Base-by-base conservation (phyloP, 306 rosid species). In the Bauhinia variegata region DNA sequence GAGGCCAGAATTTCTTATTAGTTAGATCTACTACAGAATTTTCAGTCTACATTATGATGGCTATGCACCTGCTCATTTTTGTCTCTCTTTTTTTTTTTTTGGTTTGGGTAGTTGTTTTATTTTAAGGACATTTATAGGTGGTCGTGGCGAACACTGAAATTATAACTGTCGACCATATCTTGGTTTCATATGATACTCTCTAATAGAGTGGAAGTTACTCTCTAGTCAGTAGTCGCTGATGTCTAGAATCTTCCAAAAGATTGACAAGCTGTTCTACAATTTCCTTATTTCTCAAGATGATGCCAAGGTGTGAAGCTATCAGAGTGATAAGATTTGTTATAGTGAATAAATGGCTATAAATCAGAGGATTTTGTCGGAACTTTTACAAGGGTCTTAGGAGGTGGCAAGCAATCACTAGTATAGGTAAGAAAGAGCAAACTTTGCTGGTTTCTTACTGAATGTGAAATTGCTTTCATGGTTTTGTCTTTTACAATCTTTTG, bases 11-110 rank as follows among this genome's bases (percentile, higher is more conserved):
- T 53, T 61, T 59, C 58, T 62, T 57, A 42, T 57, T 71, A 55
- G 46, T 39, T 67, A 74, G 96, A 89, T 86, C 92, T 78, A 70
- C 67, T 13, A 67, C 67, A 51, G 8, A 43, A 8, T 49, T 48
- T 42, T 71, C 49, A 66, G 34, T 71, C 75, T 71, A 30, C 8
- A 36, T 37, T 34, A 4, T 57, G 46, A 57, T 65, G 30, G 30
- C 46, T 69, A 13, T 12, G 13, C 15, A n/a, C n/a, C n/a, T n/a
- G 18, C 31, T 46, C 2, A 17, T 46, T 5, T 46, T 46, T n/a
- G 28, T 23, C 28, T 49, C n/a, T n/a, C 33, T 4, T 9, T n/a
- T 44, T 61, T 49, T 7, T 10, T 42, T 37, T n/a, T n/a, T n/a
- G n/a, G n/a, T n/a, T n/a, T n/a, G n/a, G 2, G 56, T 34, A 6